A percentile compares a stretch with the other conserved stretches of the same genome.
phyloP scores from a whole-genome alignment of 352 stramenopile species.

The Globisporangium emineosum region DNA sequence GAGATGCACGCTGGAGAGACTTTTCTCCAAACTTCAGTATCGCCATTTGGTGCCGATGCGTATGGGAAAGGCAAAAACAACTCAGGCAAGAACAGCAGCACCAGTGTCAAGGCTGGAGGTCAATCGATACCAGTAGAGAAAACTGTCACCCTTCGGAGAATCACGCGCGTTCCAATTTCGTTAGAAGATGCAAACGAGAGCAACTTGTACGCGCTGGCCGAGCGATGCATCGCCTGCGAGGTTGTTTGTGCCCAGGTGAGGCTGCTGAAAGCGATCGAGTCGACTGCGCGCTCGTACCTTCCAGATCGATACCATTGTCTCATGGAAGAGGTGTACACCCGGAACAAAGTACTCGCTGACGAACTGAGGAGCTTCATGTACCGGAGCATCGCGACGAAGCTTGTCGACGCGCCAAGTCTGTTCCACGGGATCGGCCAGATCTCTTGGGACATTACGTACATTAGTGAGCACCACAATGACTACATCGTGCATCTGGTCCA shows the following conservation, averaged over 20 bases:
- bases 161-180: slow-evolving; percentile 39
- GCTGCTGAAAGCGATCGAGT: slow-evolving; percentile 65
- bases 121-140: slow-evolving; percentile 13
- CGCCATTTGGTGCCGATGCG: slow-evolving; percentile 16
- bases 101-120: neutral
- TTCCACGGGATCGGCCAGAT: slow-evolving; percentile 46
- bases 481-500: slow-evolving; percentile 80
- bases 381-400: slow-evolving; percentile 37
- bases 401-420: slow-evolving; percentile 42
- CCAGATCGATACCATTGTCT: slow-evolving; percentile 62
- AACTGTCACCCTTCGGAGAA: slow-evolving; percentile 45
- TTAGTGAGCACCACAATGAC: slow-evolving; percentile 71
- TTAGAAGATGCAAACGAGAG: slow-evolving; percentile 51
- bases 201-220: slow-evolving; percentile 59
- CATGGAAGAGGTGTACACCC: slow-evolving; percentile 66
- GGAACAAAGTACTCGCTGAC: slow-evolving; percentile 38
- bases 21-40: slow-evolving; percentile 41
- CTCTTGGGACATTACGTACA: slow-evolving; percentile 62
- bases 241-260: slow-evolving; percentile 54
- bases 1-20: slow-evolving; percentile 46
- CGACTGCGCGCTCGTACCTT: slow-evolving; percentile 60
- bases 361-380: slow-evolving; percentile 73
- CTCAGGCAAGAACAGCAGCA: slow-evolving; percentile 20
- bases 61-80: slow-evolving; percentile 6
- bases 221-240: slow-evolving; percentile 64